A percentile compares a stretch with the other conserved stretches of the same genome.
These are phyloP conservation scores for Populus simonii DNA, from an alignment of 345 rosid species.

Conservation along the genomic window DNA sequence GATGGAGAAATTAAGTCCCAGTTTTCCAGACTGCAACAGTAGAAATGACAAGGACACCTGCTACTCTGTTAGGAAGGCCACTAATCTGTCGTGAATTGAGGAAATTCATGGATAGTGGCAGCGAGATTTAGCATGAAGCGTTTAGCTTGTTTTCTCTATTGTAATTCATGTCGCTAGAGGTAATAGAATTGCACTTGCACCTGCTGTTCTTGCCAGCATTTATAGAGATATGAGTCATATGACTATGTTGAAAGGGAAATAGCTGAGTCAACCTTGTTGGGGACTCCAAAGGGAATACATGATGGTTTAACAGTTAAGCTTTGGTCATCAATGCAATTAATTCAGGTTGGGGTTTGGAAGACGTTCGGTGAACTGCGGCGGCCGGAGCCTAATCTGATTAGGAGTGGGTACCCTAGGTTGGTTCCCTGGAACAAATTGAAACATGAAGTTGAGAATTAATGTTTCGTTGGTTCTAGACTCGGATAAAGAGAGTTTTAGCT, in stretches of 20 bases:
- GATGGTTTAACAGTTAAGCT: slow-evolving; percentile 6
- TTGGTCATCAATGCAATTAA: slow-evolving; percentile 30
- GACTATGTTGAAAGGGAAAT: slow-evolving; percentile 23
- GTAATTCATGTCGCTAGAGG: too few species aligned
- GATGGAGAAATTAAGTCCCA: too few species aligned
- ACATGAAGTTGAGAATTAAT: slow-evolving; percentile 9
- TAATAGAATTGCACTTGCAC: too few species aligned
- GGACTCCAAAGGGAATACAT: neutral
- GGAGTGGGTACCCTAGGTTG: slow-evolving; percentile 24
- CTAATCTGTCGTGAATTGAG: too few species aligned
- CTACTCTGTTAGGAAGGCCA: too few species aligned
- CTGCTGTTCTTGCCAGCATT: slow-evolving; percentile 38
- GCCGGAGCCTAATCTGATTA: slow-evolving; percentile 16
- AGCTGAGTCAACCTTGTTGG: too few species aligned
- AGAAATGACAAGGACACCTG: too few species aligned
- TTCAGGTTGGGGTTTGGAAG: slow-evolving; percentile 56
- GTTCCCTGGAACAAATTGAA: slow-evolving; percentile 30
- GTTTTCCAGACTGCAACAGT: too few species aligned
- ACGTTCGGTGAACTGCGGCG: slow-evolving; percentile 29
- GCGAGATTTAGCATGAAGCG: too few species aligned
- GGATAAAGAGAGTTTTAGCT: slow-evolving; percentile 16
- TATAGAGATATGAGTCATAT: slow-evolving; percentile 36
- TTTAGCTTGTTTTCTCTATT: too few species aligned
- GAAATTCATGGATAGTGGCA: too few species aligned
- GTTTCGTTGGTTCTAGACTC: slow-evolving; percentile 25